Conservation (phyloP, 2,329 filamentous ascomycete genomes). For the Epichloe uncinata region DNA sequence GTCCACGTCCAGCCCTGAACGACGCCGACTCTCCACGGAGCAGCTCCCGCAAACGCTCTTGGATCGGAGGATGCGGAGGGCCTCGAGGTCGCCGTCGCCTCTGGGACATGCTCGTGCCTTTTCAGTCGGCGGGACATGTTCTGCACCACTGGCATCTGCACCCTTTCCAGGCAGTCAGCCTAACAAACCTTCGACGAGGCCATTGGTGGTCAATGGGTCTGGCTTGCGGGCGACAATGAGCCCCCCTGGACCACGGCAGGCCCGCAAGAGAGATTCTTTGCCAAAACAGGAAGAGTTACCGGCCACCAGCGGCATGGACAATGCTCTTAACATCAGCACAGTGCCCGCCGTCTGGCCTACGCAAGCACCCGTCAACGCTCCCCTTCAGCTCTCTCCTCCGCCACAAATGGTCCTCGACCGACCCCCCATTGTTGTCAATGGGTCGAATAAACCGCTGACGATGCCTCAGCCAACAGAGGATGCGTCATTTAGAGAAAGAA, state of each 20-base stretch:
- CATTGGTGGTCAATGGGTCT: conserved; percentile 40
- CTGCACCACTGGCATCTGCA: conserved; percentile 23
- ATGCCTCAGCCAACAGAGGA: conserved; percentile 18
- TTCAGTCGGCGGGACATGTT: conserved; percentile 26
- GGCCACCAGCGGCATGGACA: conserved; percentile 12
- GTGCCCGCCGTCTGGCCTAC: background rate
- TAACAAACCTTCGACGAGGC: conserved; percentile 25
- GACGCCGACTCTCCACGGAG: conserved; percentile 38
- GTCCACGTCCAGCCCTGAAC: conserved; percentile 21
- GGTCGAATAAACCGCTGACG: conserved; percentile 13
- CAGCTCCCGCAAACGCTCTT: conserved; percentile 40
- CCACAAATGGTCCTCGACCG: conserved; percentile 12
- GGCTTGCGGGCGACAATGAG: conserved; percentile 20
- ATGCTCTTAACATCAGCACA: conserved; percentile 15
- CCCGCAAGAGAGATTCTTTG: background rate
- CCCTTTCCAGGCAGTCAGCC: conserved; percentile 22
- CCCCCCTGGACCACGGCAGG: conserved; percentile 10
- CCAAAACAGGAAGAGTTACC: conserved; percentile 11
- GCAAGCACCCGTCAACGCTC: conserved; percentile 1
- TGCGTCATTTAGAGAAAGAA: conserved; percentile 27
- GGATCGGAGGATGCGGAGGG: conserved; percentile 37
- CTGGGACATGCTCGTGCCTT: conserved; percentile 35
- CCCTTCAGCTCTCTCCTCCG: conserved; percentile 1
- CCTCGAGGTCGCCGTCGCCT: conserved; percentile 43
- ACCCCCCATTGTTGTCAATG: conserved; percentile 24